Conservation (phyloP, 2,329 filamentous ascomycete genomes). For the Blastomyces gilchristii region DNA sequence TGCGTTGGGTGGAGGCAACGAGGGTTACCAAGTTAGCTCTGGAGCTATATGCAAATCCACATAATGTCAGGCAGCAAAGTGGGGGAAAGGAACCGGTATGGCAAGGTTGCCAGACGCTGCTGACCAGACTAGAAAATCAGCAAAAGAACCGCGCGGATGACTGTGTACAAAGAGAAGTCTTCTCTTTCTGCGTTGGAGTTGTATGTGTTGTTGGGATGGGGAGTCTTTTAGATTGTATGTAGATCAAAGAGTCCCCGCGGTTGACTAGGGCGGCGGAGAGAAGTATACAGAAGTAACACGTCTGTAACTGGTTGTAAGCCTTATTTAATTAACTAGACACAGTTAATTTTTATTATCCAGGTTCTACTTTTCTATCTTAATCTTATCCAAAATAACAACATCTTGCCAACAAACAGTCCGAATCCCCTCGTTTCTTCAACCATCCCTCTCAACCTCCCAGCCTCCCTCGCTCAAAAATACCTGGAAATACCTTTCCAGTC, state of each 20-base stretch:
- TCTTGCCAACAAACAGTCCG: background rate
- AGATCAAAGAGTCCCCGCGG: background rate
- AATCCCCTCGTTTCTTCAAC: background rate
- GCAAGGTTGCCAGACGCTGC: background rate
- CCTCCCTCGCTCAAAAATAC: background rate
- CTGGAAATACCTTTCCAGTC: background rate
- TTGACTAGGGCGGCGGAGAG: background rate
- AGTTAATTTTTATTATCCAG: background rate
- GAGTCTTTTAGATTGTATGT: background rate
- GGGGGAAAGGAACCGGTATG: background rate
- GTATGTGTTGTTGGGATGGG: background rate
- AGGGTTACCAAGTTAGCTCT: slow-evolving; percentile 14
- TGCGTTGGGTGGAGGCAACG: background rate
- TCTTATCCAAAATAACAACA: background rate
- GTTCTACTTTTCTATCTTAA: background rate
- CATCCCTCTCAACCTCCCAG: background rate
- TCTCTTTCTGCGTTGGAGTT: background rate
- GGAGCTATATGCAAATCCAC: background rate
- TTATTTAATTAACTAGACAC: too few relatives aligned
- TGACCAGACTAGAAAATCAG: background rate
- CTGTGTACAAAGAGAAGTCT: background rate
- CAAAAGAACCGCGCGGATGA: too few relatives aligned
- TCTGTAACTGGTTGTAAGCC: background rate
- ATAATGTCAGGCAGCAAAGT: slow-evolving; percentile 2
- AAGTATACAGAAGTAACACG: background rate